Base-by-base conservation (phyloP, 495 filamentous ascomycete species). In the Xylaria grammica region DNA sequence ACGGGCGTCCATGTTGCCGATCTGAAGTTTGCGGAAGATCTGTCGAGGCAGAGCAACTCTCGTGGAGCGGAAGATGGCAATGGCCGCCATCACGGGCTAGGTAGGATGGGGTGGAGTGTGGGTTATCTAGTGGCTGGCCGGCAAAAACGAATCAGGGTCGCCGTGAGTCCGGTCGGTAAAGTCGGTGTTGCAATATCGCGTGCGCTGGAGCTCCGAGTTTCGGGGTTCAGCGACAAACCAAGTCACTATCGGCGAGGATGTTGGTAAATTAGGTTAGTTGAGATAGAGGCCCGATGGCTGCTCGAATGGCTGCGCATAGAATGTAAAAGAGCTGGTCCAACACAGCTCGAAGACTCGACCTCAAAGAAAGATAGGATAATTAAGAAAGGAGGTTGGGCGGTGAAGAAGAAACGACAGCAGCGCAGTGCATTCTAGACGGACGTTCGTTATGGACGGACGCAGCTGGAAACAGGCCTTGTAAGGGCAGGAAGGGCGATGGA, bases 41-140 rank as follows among this genome's bases (percentile, higher is more conserved):
- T 65, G 70, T 62, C 65, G 74, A 17, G 72, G 67, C 4, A 78
- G 70, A n/a, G 75, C 69, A 30, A 63, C 75, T 68, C 78, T 70
- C 32, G 74, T 38, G 36, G 75, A 77, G 71, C 72, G 75, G 45
- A 80, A 59, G 46, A 78, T 69, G 38, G 71, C 60, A 30, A 73
- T n/a, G 38, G 74, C 65, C 30, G 75, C 72, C 81, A 83, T 84
- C 65, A n/a, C 58, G 30, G 52, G 50, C 9, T 36, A 4, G 30
- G 30, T 42, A 49, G 9, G 44, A 46, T 46, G 22, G 26, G 40
- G 48, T 13, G 48, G 34, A 42, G 60, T 17, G 17, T 1, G 19
- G 53, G 32, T 42, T 17, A 17, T 3, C 7, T 3, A 29, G 26
- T 58, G 42, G 55, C 27, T 27, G 56, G n/a, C 8, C n/a, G 20